Evolutionary conservation across 1,284 basidiomycete genomes (phyloP).

Genomic region (Sporisorium sorghi): DNA sequence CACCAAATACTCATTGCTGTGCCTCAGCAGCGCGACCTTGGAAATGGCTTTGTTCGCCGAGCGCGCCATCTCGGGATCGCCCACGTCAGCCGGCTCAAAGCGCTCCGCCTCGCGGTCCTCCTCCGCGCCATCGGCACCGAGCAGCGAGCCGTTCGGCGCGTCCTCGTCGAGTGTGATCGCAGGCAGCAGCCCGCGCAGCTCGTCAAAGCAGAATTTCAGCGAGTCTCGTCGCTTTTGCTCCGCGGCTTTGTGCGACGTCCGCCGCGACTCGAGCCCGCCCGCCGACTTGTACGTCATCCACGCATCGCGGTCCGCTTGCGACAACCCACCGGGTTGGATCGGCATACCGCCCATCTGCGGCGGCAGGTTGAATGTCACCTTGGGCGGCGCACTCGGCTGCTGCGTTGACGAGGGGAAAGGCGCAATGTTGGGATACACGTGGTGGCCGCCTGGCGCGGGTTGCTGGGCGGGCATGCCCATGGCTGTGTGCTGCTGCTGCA

Average conservation of each 20-base stretch:
- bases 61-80: slow-evolving; percentile 48
- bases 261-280: slow-evolving; percentile 73
- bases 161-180: slow-evolving; percentile 66
- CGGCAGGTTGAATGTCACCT: slow-evolving; percentile 46
- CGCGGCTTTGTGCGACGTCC: slow-evolving; percentile 94
- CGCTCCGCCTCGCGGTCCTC: slow-evolving; percentile 63
- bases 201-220: slow-evolving; percentile 94
- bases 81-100: slow-evolving; percentile 49
- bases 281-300: slow-evolving; percentile 57
- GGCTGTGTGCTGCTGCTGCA: slow-evolving; percentile 14
- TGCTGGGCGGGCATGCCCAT: slow-evolving; percentile 22
- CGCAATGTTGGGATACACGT: slow-evolving; percentile 31
- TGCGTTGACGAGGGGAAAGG: slow-evolving; percentile 24
- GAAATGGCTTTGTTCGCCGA: slow-evolving; percentile 80
- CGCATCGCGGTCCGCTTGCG: slow-evolving; percentile 53
- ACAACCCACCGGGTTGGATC: slow-evolving; percentile 52
- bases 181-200: slow-evolving; percentile 86
- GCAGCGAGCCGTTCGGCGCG: slow-evolving; percentile 62
- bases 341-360: slow-evolving; percentile 36
- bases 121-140: slow-evolving; percentile 62
- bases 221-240: slow-evolving; percentile 97
- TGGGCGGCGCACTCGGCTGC: slow-evolving; percentile 23
- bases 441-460: slow-evolving; percentile 5
- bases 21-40: slow-evolving; percentile 90
- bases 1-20: slow-evolving; percentile 87